These are phyloP conservation scores for Solanum acaule DNA, from an alignment of 257 asterid genomes.

Conservation along the genomic window DNA sequence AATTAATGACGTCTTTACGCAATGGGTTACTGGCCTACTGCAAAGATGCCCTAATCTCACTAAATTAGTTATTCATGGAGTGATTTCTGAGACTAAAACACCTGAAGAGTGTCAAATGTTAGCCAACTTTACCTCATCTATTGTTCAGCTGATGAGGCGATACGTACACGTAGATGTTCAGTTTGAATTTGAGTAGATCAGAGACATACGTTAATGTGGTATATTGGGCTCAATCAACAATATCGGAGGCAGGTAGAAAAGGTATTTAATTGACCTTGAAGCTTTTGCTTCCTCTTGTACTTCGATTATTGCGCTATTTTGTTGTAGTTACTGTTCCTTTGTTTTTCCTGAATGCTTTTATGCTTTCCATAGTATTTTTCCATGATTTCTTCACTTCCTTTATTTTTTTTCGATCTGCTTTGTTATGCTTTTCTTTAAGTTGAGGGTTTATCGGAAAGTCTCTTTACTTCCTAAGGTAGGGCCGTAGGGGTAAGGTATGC, in stretches of 20 bases:
- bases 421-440: background rate
- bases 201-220: background rate
- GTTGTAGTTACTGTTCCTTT: background rate
- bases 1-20: constrained; percentile 50
- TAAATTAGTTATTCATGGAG: constrained; percentile 73
- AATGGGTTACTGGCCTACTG: constrained; percentile 67
- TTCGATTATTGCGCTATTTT: background rate
- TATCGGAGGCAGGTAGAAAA: background rate
- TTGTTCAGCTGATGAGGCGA: constrained; percentile 64
- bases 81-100: constrained; percentile 79
- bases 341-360: background rate
- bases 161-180: constrained; percentile 62
- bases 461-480: background rate
- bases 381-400: background rate
- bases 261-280: background rate
- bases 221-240: background rate
- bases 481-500: background rate
- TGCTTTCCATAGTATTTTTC: background rate
- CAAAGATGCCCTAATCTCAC: constrained; percentile 61
- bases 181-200: constrained; percentile 60
- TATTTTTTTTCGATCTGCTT: background rate
- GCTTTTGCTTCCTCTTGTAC: background rate
- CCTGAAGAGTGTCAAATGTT: constrained; percentile 72
- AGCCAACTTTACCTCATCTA: constrained; percentile 62
- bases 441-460: background rate